Percentiles rank a stretch among this genome's conserved stretches.
phyloP scores from a whole-genome alignment of 768 basidiomycete species.

The Lactarius sanguifluus region DNA sequence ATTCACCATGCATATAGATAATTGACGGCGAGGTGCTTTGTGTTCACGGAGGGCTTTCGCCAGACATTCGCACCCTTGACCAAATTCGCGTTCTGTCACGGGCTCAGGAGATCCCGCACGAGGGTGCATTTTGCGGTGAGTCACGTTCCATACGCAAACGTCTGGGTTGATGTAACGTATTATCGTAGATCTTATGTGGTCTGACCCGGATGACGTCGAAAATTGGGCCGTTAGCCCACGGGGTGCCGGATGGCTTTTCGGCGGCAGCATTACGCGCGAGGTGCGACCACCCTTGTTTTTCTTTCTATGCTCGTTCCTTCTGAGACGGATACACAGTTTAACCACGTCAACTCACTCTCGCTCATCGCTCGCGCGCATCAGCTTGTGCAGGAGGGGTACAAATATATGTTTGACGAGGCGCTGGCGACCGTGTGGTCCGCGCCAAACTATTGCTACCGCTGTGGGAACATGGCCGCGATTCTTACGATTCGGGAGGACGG shows the following conservation, averaged over 20 bases:
- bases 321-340: constrained; percentile 57
- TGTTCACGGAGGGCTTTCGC: constrained; percentile 94
- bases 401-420: constrained; percentile 93
- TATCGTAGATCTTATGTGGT: constrained; percentile 91
- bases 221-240: constrained; percentile 97
- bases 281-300: constrained; percentile 39
- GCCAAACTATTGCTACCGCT: constrained; percentile 83
- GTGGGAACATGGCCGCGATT: constrained; percentile 90
- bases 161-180: background rate
- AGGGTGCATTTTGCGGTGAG: constrained; percentile 94
- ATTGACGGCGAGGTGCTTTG: constrained; percentile 92
- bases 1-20: constrained; percentile 52
- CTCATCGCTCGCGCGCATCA: constrained; percentile 96
- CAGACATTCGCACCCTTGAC: constrained; percentile 92
- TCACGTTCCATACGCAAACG: background rate
- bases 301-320: background rate
- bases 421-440: constrained; percentile 95
- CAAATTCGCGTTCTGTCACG: constrained; percentile 90
- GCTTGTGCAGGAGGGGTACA: constrained; percentile 93
- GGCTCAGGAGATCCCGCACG: constrained; percentile 98
- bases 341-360: constrained; percentile 82
- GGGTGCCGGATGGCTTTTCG: constrained; percentile 96
- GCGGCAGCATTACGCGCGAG: constrained; percentile 81
- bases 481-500: constrained; percentile 77
- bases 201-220: constrained; percentile 91